Conservation (phyloP, 495 filamentous ascomycete genomes). For the Cercophora samala region DNA sequence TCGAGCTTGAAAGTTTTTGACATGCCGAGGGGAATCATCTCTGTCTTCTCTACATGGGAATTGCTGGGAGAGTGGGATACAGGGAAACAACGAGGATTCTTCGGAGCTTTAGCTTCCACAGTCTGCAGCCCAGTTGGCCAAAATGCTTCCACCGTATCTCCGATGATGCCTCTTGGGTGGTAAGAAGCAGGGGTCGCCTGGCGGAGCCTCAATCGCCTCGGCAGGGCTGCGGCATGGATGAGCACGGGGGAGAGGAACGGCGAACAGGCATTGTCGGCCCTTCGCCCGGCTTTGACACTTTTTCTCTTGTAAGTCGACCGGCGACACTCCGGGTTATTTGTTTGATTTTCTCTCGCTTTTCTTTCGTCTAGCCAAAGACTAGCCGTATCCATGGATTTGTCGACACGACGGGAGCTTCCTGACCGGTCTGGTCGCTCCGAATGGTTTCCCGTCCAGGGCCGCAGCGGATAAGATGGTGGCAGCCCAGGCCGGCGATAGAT, state of each 20-base stretch:
- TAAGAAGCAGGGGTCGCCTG: conserved; percentile 1
- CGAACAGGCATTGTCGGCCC: conserved; percentile 18
- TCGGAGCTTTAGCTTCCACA: conserved; percentile 5
- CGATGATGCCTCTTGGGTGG: not conserved
- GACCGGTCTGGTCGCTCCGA: not conserved
- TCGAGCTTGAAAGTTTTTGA: not conserved
- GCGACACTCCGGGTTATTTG: conserved; percentile 1
- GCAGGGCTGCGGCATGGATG: conserved; percentile 8
- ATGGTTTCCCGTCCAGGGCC: not conserved
- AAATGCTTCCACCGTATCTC: conserved; percentile 1
- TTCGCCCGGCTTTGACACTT: conserved; percentile 14
- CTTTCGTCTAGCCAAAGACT: not conserved
- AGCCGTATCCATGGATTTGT: not conserved
- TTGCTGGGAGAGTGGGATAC: not conserved
- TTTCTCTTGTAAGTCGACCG: not conserved
- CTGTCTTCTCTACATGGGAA: not conserved
- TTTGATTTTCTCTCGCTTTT: not conserved
- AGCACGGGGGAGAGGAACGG: conserved; percentile 1
- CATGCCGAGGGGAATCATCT: not conserved
- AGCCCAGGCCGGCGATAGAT: conserved; percentile 14
- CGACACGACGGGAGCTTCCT: not conserved
- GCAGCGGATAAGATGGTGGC: conserved; percentile 17
- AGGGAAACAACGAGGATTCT: not conserved
- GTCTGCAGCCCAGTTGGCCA: not conserved
- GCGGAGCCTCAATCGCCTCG: conserved; percentile 11